Base-by-base conservation (phyloP, 2,329 filamentous ascomycete genomes). In the Xylariaceae sp. region DNA sequence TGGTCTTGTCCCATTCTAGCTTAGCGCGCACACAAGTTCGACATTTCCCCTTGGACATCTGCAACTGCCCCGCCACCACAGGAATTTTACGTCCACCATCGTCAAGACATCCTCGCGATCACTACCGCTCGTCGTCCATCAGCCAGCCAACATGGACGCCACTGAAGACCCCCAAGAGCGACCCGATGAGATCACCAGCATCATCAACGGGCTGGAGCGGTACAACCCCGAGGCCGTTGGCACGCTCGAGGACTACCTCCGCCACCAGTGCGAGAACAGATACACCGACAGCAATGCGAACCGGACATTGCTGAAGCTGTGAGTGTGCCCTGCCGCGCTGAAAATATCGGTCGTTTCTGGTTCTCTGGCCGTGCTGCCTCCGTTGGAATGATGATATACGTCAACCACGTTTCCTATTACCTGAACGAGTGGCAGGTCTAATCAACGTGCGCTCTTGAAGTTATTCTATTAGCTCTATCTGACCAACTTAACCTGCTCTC, bases 171-270 rank as follows among this genome's bases (percentile, higher is more conserved):
- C 86, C 70, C 80, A 86, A 53, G 86, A 94, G 65, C 75, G 92
- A 62, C 90, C 92, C 52, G 85, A 92, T 50, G 80, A 92, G 62
- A 93, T 98, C 64, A 83, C 87, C 59, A 73, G 69, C 63, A 95
- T 98, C 57, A 87, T 98, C 58, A 94, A 90, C 67, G 90, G 92
- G 51, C 85, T 98, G 45, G 92, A 98, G 66, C 78, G 92, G 57
- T 98, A 98, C 72, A 98, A 98, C 65, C 92, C 92, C 26, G 92
- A 98, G 70, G 94, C 92, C 32, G 94, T 93, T 31, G 77, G 77
- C 43, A 75, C 85, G 47, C 92, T 98, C 63, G 90, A 98, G 73
- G 83, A 86, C 61, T 98, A 98, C 65, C 82, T 98, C 44, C 75
- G 76, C 57, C 80, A 88, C 64, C 92, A 98, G 68, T 98, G 92